Percentiles rank a stretch among this genome's conserved stretches.
These are phyloP conservation scores for Fusarium continuum DNA, from an alignment of 2,329 filamentous ascomycete species.

Conservation along the genomic window DNA sequence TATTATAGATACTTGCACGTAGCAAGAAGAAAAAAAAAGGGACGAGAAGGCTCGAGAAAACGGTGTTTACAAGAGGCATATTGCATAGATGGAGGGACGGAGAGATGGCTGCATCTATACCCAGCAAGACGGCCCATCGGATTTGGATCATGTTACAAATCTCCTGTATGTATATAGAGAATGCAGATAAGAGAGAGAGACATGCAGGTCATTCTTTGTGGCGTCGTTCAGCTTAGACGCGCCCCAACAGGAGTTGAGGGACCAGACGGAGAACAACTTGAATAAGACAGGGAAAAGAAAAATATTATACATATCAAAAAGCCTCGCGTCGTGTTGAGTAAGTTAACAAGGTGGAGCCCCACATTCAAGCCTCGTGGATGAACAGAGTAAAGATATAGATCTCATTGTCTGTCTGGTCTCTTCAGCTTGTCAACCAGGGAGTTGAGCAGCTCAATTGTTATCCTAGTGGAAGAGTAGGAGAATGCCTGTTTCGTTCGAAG, in stretches of 20 bases:
- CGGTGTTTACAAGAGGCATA: background rate
- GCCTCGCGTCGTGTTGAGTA: background rate
- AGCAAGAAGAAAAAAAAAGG: background rate
- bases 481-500: background rate
- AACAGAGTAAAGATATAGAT: no score
- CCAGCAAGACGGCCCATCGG: background rate
- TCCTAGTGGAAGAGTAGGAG: background rate
- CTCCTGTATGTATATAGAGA: background rate
- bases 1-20: background rate
- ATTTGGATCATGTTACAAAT: background rate
- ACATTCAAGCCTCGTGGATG: slow-evolving; percentile 1
- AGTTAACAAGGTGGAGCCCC: background rate
- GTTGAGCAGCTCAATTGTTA: no score
- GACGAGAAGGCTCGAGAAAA: background rate
- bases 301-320: background rate
- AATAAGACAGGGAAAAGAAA: background rate
- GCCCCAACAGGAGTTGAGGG: slow-evolving; percentile 22
- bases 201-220: slow-evolving; percentile 8
- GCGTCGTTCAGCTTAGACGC: slow-evolving; percentile 17
- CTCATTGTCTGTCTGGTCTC: no score
- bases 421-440: background rate
- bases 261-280: slow-evolving; percentile 1
- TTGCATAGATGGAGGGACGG: background rate
- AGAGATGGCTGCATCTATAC: background rate
- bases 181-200: slow-evolving; percentile 7